Evolutionary conservation across 2,329 filamentous ascomycete species (phyloP), one percentile per base, ranked within the genome.

Genomic region (Alternaria arborescens): DNA sequence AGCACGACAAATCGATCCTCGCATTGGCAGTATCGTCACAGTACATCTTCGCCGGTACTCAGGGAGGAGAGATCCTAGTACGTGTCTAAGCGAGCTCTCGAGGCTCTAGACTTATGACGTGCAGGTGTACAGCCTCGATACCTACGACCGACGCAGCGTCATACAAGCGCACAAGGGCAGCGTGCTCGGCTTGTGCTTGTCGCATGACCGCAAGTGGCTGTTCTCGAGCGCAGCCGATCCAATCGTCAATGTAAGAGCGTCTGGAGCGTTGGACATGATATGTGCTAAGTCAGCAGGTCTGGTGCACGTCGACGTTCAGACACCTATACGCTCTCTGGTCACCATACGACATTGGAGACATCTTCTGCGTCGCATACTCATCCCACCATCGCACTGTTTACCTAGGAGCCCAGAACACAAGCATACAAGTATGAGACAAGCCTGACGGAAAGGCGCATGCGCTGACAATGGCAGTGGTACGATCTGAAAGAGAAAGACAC

Each of bases 151-250:
- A 52, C 87, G 91, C 28, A 85, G 87, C 42, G 89, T 89, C 28
- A 88, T 98, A 20, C 91, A 95, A 76, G 95, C 93, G 5, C 95
- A 99, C 81, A 91, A 92, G 75, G 92, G 95, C 56, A 97, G 93
- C 74, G 91, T 99, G 22, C 87, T 99, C 48, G 93, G 90, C 58
- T 85, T 99, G 3, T 91, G 89, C 74, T 84, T 99, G 26, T 94
- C 92, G 8, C 85, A 88, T 52, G 89, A 96, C 77, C 84, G 88
- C 64, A 84, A 84, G 16, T 84, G 97, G 30, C 86, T 99, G 10
- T 94, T 99, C 78, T 98, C 94, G 11, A 96, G 91, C 70, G 94
- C 93, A 10, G 94, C 93, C 68, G 95, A 99, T 74, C 92, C 94
- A 2, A 91, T 97, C 60, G 90, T 98, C 74, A 97, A 97, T 77